Conservation (phyloP, 2,329 filamentous ascomycete species). For the Colletotrichum magnum region DNA sequence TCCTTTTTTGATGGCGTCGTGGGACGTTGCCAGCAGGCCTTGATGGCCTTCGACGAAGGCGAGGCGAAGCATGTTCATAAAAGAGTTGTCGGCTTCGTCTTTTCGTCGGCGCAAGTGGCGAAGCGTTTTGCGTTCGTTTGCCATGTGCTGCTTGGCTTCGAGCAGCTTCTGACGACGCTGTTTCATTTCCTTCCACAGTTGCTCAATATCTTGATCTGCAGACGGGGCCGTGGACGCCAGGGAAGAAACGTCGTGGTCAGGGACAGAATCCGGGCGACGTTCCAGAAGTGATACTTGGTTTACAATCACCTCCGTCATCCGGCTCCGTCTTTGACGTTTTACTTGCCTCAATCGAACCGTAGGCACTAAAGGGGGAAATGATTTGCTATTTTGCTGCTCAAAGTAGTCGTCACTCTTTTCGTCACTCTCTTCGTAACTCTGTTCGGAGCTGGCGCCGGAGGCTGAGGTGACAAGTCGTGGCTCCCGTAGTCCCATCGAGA, state of each 20-base stretch:
- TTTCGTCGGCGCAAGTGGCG: slow-evolving; percentile 50
- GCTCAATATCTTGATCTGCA: slow-evolving; percentile 49
- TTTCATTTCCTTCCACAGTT: slow-evolving; percentile 54
- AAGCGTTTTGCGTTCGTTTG: slow-evolving; percentile 49
- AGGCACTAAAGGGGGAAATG: slow-evolving; percentile 39
- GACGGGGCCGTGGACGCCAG: slow-evolving; percentile 14
- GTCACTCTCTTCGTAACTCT: not conserved
- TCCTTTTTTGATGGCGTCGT: slow-evolving; percentile 46
- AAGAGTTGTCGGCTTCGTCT: slow-evolving; percentile 55
- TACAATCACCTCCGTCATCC: slow-evolving; percentile 50
- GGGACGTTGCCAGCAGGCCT: slow-evolving; percentile 41
- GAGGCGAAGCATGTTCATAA: slow-evolving; percentile 56
- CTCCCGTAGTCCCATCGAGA: slow-evolving; percentile 25
- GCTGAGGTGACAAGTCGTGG: slow-evolving; percentile 15
- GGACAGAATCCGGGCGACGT: slow-evolving; percentile 43
- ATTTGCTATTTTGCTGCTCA: slow-evolving; percentile 23
- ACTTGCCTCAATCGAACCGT: slow-evolving; percentile 23
- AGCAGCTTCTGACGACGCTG: slow-evolving; percentile 49
- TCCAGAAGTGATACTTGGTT: slow-evolving; percentile 52
- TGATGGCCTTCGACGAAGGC: slow-evolving; percentile 49
- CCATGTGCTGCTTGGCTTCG: slow-evolving; percentile 51
- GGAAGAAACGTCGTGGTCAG: slow-evolving; percentile 31
- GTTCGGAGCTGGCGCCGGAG: slow-evolving; percentile 24
- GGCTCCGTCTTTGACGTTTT: slow-evolving; percentile 10
- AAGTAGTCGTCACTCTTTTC: slow-evolving; percentile 22